Conservation (phyloP, 768 basidiomycete genomes). For the Pleurotus pulmonarius region DNA sequence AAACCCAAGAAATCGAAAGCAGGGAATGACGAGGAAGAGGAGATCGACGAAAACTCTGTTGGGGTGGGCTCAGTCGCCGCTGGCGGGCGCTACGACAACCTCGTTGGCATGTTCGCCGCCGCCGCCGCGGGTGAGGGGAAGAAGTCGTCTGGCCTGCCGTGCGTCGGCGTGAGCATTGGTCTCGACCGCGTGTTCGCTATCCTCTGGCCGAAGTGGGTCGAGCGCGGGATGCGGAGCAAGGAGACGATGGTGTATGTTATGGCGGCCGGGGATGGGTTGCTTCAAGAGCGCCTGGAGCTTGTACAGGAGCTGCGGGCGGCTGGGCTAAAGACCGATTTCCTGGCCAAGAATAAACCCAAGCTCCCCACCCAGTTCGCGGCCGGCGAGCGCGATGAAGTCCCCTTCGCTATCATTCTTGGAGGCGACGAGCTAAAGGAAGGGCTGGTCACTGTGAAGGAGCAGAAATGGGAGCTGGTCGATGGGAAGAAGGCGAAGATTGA, state of each 20-base stretch:
- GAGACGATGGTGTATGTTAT: conserved; percentile 93
- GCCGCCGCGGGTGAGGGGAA: conserved; percentile 77
- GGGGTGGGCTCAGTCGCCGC: conserved; percentile 99
- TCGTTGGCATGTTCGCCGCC: conserved; percentile 88
- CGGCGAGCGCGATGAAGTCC: conserved; percentile 88
- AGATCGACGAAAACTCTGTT: conserved; percentile 87
- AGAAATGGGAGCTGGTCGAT: conserved; percentile 73
- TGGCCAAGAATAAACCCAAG: conserved; percentile 92
- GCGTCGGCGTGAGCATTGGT: conserved; percentile 90
- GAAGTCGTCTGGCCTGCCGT: conserved; percentile 66
- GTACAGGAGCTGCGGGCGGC: conserved; percentile 78
- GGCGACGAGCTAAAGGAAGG: conserved; percentile 82
- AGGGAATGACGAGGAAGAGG: conserved; percentile 62
- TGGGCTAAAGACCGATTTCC: conserved; percentile 93
- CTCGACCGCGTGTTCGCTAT: conserved; percentile 92
- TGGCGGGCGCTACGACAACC: conserved; percentile 93
- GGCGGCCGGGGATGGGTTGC: conserved; percentile 83
- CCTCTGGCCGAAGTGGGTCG: conserved; percentile 83
- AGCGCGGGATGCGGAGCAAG: conserved; percentile 77
- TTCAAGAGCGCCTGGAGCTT: conserved; percentile 80
- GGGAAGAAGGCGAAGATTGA: conserved; percentile 69
- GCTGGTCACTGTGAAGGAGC: conserved; percentile 87
- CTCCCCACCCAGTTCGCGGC: conserved; percentile 81
- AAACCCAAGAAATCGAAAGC: conserved; percentile 40
- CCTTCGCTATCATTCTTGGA: conserved; percentile 91